phyloP scores from a whole-genome alignment of 768 basidiomycete species.

The Butyriboletus loyo region DNA sequence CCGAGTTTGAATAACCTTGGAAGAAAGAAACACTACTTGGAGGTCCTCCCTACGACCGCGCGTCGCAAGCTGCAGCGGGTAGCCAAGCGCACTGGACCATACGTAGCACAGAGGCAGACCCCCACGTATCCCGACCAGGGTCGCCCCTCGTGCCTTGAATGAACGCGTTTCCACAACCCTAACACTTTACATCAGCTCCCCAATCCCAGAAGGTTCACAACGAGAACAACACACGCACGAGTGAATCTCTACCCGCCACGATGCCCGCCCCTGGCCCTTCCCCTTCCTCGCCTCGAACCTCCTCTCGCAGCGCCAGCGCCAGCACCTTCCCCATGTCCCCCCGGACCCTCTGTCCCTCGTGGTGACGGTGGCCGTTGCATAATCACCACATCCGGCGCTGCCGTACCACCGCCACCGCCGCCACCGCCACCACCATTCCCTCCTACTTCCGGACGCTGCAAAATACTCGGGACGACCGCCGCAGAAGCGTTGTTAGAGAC shows the following conservation, averaged over 20 bases:
- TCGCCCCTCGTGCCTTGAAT: neutral
- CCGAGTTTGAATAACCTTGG: neutral
- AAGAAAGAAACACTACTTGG: neutral
- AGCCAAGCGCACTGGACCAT: neutral
- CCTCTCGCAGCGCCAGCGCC: constrained; percentile 19
- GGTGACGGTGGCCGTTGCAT: constrained; percentile 12
- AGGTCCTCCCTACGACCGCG: neutral
- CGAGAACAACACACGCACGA: neutral
- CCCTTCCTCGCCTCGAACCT: constrained; percentile 27
- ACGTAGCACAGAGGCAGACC: neutral
- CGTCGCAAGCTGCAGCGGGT: neutral
- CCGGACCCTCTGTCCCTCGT: constrained; percentile 2
- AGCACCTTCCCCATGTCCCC: neutral
- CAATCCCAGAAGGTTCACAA: neutral
- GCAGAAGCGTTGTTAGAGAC: neutral
- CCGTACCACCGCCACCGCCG: too few species aligned
- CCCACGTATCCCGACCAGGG: neutral
- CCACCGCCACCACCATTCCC: neutral
- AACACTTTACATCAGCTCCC: too few species aligned
- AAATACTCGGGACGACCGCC: constrained; percentile 17
- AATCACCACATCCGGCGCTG: constrained; percentile 2
- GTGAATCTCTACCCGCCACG: constrained; percentile 25
- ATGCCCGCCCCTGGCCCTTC: constrained; percentile 30
- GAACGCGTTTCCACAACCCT: neutral
- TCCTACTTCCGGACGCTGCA: constrained; percentile 25